Base-by-base conservation (phyloP, 2,329 filamentous ascomycete species). In the Aaosphaeria pasadenensis region DNA sequence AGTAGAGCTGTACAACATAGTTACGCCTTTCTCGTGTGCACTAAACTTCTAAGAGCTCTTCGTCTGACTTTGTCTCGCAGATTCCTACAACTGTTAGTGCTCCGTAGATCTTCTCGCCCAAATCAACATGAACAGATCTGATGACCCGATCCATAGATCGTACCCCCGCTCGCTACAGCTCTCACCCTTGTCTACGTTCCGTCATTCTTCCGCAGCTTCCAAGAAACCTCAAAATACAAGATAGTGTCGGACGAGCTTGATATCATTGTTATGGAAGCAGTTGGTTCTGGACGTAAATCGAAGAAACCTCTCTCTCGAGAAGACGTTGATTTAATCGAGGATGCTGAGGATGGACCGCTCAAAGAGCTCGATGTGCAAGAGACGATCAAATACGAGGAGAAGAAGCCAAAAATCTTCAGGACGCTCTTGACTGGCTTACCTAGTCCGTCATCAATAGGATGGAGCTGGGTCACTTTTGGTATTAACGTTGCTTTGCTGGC, bases 371-470 rank as follows among this genome's bases (percentile, higher is more conserved):
- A 83, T 30, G 73, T 89, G 28, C 66, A 83, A 48, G 86, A 91
- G 64, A 85, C 79, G 1, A 70, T 88, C 4, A 63, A 83, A 7
- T 58, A 87, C 11, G 74, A 80, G 44, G 76, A 85, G 60, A 81
- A 81, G 57, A 74, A 80, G 9, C 69, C 81, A 2, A 76, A 77
- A 24, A 72, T 81, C 1, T 72, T 87, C 55, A 80, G 78, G 54
- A 88, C 89, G 3, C 74, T 97, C 5, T 71, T 95, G 28, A 83
- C 83, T 3, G 94, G 94, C 4, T 73, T 86, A 0, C 92, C 94
- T 1, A 90, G 84, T 58, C 81, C 87, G 5, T 79, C 77, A n/a
- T 89, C 84, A 44, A 74, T 81, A 9, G 59, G 85, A 24, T 78
- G 85, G 58, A 92, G 88, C 17, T 71, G 82, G 42, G 57, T 84